These are phyloP conservation scores for Dactylellina parvicollis DNA, from an alignment of 2,329 filamentous ascomycete species.

Conservation along the genomic window DNA sequence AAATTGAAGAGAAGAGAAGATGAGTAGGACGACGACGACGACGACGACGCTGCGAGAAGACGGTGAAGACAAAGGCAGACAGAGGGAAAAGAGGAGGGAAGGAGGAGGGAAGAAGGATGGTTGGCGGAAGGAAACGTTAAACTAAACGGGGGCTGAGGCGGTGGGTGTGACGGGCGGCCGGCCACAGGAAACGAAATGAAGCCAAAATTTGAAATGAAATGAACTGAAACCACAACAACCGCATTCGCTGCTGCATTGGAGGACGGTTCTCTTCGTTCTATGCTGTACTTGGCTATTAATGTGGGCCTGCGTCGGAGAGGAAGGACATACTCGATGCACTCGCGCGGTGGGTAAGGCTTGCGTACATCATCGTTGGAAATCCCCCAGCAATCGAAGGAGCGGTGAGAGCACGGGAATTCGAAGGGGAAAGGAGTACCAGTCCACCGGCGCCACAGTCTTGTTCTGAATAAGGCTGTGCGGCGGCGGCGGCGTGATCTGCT, in stretches of 20 bases:
- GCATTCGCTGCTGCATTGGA: neutral
- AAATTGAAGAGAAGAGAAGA: neutral
- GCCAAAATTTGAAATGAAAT: conserved; percentile 69
- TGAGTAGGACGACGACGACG: neutral
- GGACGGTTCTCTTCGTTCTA: too few relatives aligned
- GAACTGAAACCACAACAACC: conserved; percentile 64
- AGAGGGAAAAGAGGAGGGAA: conserved; percentile 13
- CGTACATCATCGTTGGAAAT: neutral
- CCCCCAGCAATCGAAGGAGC: neutral
- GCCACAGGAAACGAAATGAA: conserved; percentile 1
- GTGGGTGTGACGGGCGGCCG: neutral
- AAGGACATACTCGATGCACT: too few relatives aligned
- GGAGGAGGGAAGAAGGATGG: conserved; percentile 52
- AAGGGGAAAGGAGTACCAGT: too few relatives aligned
- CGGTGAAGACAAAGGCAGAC: conserved; percentile 18
- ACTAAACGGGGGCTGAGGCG: neutral
- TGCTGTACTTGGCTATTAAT: neutral
- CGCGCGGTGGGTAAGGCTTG: neutral
- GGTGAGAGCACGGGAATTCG: too few relatives aligned
- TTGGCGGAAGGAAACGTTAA: conserved; percentile 14
- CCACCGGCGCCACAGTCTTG: neutral
- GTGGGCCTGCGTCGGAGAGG: too few relatives aligned
- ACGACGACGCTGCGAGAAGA: neutral
- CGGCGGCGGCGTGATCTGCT: neutral
- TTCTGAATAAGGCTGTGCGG: neutral